phyloP scores from a whole-genome alignment of 768 basidiomycete genomes.

The Leccinum imitatum region DNA sequence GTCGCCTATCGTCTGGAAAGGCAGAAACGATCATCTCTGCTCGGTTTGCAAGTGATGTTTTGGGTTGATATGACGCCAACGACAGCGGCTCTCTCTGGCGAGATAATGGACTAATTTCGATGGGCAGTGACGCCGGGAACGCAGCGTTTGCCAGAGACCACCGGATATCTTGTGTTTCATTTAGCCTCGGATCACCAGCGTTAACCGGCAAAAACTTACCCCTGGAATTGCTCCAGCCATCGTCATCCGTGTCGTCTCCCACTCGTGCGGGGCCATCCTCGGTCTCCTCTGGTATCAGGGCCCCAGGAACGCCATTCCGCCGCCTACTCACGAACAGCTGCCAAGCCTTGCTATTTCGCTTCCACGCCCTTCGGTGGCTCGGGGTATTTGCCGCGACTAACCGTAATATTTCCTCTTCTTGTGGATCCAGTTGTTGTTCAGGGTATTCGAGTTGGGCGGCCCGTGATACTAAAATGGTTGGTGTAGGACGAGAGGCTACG shows the following conservation, averaged over 20 bases:
- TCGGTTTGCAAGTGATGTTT: slow-evolving; percentile 44
- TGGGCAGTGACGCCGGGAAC: slow-evolving; percentile 60
- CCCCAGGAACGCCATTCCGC: slow-evolving; percentile 29
- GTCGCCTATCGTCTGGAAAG: slow-evolving; percentile 20
- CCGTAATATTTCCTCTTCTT: slow-evolving; percentile 54
- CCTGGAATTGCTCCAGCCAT: slow-evolving; percentile 26
- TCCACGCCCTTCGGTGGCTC: slow-evolving; percentile 73
- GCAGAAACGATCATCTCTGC: slow-evolving; percentile 32
- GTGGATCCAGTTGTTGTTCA: slow-evolving; percentile 32
- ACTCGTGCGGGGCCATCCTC: slow-evolving; percentile 29
- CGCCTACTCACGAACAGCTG: slow-evolving; percentile 49
- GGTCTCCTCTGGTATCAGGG: slow-evolving; percentile 36
- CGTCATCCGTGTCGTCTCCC: slow-evolving; percentile 18
- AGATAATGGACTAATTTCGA: slow-evolving; percentile 49
- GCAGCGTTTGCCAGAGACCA: slow-evolving; percentile 31
- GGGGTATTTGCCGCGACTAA: slow-evolving; percentile 69
- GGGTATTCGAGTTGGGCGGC: slow-evolving; percentile 19
- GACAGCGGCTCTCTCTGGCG: slow-evolving; percentile 41
- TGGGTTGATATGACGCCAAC: slow-evolving; percentile 58
- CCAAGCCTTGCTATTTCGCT: slow-evolving; percentile 62
- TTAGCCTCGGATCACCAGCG: neutral
- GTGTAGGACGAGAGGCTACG: neutral
- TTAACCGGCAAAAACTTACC: slow-evolving; percentile 21
- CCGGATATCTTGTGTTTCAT: slow-evolving; percentile 22
- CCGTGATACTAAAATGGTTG: slow-evolving; percentile 1